Evolutionary conservation across 768 basidiomycete species (phyloP), one percentile per base, ranked within the genome.

Genomic region (Panellus pusillus): DNA sequence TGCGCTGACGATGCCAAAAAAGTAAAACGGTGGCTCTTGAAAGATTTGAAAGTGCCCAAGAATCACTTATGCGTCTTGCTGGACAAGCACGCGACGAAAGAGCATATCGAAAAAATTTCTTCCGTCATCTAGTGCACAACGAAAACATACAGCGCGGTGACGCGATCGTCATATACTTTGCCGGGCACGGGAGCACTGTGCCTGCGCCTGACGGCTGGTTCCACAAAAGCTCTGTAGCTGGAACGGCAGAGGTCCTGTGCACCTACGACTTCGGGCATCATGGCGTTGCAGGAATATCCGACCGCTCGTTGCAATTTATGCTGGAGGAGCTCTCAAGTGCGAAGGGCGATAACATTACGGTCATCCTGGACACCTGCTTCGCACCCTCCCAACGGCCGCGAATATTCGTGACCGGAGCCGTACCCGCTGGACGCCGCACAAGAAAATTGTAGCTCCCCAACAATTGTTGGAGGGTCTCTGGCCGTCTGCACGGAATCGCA

Each of bases 331-430:
- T 89, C 37, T 70, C 75, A 15, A 67, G 68, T 20, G 70, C 68
- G 41, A 89, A 87, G 61, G 86, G 86, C 28, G 73, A 87, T 65
- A 89, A 89, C 54, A 81, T 89, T 66, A 84, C 86, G 1, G 66
- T 88, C 52, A 75, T 88, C 50, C 71, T 87, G 19, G 86, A 88
- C 66, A 78, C 80, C 59, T 87, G 82, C 61, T 86, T 87, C 68
- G 74, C 79, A 9, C 70, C 12, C 61, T 66, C 17, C 70, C 74
- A 43, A 68, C 72, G 15, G 68, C 67, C 3, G 65, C 67, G 31
- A 71, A 74, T 14, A 63, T 68, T n/a, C 73, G 73, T 27, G 71
- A 77, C 55, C 76, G 83, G 28, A 75, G 72, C 35, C 69, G 72
- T 48, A 74, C 77, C 46, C 81, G 87, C 39, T 87, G 78, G 74